Evolutionary conservation across 2,329 filamentous ascomycete species (phyloP).

Genomic region (Colletotrichum euphorbiae): DNA sequence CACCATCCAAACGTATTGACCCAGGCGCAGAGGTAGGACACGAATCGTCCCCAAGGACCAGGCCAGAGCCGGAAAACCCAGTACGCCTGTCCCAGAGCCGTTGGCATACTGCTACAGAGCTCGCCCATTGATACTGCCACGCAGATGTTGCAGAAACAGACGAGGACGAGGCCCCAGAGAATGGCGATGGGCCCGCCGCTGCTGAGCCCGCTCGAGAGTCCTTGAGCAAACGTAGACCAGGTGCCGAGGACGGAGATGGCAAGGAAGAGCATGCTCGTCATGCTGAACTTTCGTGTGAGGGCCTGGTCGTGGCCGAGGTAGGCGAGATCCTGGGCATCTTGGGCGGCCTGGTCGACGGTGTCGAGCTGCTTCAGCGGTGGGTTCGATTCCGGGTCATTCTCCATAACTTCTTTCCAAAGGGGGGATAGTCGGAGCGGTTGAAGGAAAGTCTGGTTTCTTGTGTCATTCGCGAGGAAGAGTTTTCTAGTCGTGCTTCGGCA

Average conservation of each 20-base stretch:
- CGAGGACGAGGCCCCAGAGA: constrained; percentile 65
- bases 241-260: constrained; percentile 69
- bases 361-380: constrained; percentile 7
- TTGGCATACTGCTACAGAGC: constrained; percentile 69
- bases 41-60: constrained; percentile 58
- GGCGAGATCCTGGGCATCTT: constrained; percentile 55
- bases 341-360: constrained; percentile 18
- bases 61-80: constrained; percentile 60
- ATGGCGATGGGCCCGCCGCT: constrained; percentile 66
- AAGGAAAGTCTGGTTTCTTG: background rate
- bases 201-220: constrained; percentile 56
- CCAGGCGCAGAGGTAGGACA: constrained; percentile 69
- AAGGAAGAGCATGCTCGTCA: constrained; percentile 68
- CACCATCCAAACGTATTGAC: constrained; percentile 72
- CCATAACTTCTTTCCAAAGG: background rate
- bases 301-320: constrained; percentile 54
- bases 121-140: constrained; percentile 67
- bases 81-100: constrained; percentile 69
- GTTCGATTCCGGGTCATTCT: constrained; percentile 21
- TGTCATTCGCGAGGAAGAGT: background rate
- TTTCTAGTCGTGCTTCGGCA: background rate
- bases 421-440: background rate
- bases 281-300: constrained; percentile 60
- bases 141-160: constrained; percentile 63
- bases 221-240: constrained; percentile 67